Evolutionary conservation across 306 rosid species (phyloP).

Genomic region (Echinosophora koreensis): DNA sequence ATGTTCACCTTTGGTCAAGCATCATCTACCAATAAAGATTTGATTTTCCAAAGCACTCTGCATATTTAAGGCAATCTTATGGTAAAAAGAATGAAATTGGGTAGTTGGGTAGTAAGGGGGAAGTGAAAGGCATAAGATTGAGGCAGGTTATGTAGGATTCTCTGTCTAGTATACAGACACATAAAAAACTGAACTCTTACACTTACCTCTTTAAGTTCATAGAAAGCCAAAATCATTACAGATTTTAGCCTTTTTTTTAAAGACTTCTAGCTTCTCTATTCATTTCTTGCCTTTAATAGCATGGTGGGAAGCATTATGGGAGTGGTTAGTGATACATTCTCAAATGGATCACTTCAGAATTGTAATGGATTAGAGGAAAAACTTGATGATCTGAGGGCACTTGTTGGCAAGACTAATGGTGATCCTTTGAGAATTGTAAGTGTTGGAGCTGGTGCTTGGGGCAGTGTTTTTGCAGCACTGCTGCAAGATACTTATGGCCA

Average conservation of each 20-base stretch:
- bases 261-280: conserved; percentile 7
- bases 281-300: conserved; percentile 24
- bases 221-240: background rate
- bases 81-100: conserved; percentile 34
- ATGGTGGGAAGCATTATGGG: conserved; percentile 72
- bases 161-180: conserved; percentile 3
- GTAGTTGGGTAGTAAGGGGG: conserved; percentile 37
- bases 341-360: conserved; percentile 72
- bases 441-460: conserved; percentile 98
- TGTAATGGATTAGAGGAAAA: conserved; percentile 73
- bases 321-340: conserved; percentile 42
- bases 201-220: conserved; percentile 19
- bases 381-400: conserved; percentile 72
- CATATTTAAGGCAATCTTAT: conserved; percentile 34
- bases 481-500: conserved; percentile 86
- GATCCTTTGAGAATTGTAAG: conserved; percentile 91
- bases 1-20: conserved; percentile 50
- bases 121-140: conserved; percentile 34
- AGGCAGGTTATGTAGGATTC: conserved; percentile 41
- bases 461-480: conserved; percentile 85
- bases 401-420: conserved; percentile 63
- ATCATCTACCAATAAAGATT: conserved; percentile 58
- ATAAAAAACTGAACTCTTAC: conserved; percentile 10
- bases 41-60: conserved; percentile 38
- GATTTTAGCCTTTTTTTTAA: background rate